phyloP scores from a whole-genome alignment of 2,329 filamentous ascomycete species.

The Moelleriella libera region DNA sequence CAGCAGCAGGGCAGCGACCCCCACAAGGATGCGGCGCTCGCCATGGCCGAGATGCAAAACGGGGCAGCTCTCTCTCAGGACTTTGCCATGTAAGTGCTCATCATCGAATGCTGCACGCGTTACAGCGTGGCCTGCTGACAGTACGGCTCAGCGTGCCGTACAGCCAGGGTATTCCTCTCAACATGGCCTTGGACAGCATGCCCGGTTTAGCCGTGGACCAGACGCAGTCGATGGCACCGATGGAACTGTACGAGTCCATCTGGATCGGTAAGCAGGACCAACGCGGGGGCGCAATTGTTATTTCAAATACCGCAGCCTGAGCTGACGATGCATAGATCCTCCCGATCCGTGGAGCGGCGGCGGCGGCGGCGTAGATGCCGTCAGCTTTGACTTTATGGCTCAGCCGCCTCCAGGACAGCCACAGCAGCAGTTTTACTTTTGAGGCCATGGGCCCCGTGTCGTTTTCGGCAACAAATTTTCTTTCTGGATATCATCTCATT shows the following conservation, averaged over 20 bases:
- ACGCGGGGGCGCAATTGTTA: not conserved
- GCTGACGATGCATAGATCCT: too few relatives aligned
- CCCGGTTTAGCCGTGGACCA: conserved; percentile 39
- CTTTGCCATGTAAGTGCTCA: conserved; percentile 22
- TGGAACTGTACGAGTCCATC: conserved; percentile 55
- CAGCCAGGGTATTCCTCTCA: conserved; percentile 20
- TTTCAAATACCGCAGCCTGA: too few relatives aligned
- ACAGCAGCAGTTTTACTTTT: conserved; percentile 45
- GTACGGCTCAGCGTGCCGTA: conserved; percentile 18
- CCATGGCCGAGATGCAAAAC: conserved; percentile 53
- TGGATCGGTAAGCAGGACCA: conserved; percentile 42
- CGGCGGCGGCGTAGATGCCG: conserved; percentile 30
- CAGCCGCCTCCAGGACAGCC: conserved; percentile 45
- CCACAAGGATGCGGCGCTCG: conserved; percentile 47
- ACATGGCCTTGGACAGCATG: conserved; percentile 28
- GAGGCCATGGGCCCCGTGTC: conserved; percentile 1
- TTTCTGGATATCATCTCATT: too few relatives aligned
- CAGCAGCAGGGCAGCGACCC: conserved; percentile 25
- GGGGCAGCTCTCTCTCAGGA: conserved; percentile 30
- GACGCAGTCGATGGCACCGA: conserved; percentile 46
- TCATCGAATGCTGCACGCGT: not conserved
- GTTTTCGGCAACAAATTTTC: not conserved
- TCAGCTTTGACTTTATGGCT: conserved; percentile 47
- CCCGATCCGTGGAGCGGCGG: conserved; percentile 21
- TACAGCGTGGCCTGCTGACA: too few relatives aligned